These are phyloP conservation scores for Prototheca wickerhamii DNA, from an alignment of 163 green algal genomes.

Conservation along the genomic window DNA sequence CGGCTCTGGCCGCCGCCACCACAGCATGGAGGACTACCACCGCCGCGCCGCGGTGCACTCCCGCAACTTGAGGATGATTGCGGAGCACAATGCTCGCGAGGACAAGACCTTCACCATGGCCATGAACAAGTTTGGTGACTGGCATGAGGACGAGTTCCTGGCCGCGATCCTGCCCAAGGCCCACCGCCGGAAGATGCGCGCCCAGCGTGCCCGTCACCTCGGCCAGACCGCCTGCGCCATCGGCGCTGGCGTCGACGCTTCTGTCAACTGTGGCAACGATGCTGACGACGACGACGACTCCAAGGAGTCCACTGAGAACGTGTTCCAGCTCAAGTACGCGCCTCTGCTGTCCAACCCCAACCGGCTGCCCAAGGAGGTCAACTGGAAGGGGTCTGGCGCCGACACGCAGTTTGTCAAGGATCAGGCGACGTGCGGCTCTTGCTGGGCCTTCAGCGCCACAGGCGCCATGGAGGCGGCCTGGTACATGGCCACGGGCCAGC, in stretches of 20 bases:
- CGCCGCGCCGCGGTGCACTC: slow-evolving; percentile 12
- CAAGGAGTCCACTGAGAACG: too few relatives aligned
- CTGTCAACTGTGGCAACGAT: background rate
- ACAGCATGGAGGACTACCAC: slow-evolving; percentile 15
- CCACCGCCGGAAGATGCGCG: background rate
- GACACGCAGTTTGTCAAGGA: slow-evolving; percentile 51
- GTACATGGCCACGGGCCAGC: slow-evolving; percentile 45
- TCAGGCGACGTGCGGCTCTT: slow-evolving; percentile 58
- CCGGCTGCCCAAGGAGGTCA: slow-evolving; percentile 38
- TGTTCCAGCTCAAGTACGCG: slow-evolving; percentile 21
- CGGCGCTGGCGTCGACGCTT: too few relatives aligned
- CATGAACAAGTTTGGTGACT: slow-evolving; percentile 56
- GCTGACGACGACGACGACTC: too few relatives aligned
- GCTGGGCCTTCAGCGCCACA: slow-evolving; percentile 55
- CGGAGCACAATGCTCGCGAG: slow-evolving; percentile 17
- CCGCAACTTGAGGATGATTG: slow-evolving; percentile 18
- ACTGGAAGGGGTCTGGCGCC: slow-evolving; percentile 54
- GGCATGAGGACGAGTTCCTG: slow-evolving; percentile 37
- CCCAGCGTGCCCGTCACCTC: too few relatives aligned
- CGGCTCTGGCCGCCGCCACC: slow-evolving; percentile 14
- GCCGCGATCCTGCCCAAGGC: slow-evolving; percentile 20
- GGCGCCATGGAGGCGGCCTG: slow-evolving; percentile 53
- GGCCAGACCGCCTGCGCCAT: slow-evolving; percentile 4
- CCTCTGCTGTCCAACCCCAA: slow-evolving; percentile 1
- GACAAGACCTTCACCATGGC: background rate